Evolutionary conservation across 257 asterid species (phyloP), one percentile per base, ranked within the genome.

Genomic region (Solanum neorickii): DNA sequence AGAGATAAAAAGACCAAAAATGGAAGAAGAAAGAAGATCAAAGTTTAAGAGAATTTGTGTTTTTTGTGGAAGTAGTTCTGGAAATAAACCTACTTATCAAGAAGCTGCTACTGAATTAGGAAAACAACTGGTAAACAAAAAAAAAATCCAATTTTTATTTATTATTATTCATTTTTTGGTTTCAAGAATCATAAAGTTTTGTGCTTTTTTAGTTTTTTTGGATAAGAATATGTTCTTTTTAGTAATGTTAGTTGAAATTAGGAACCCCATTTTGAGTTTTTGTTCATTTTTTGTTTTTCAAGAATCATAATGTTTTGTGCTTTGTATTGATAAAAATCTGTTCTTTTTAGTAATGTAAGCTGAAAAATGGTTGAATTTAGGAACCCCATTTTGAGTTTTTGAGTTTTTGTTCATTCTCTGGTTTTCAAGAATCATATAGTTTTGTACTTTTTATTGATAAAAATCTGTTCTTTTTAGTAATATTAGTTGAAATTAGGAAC

Each of bases 101-200:
- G 93, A 95, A 90, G 98, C 99, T 49, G 99, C 99, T 31, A 87
- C 92, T 78, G 93, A 94, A 46, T 86, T 96, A 83, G 99, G 98
- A 44, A 94, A 93, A 78, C 92, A 93, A 91, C 92, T 96, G 98
- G 99, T 96, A 93, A 87, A 10, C 2, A 33, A 20, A 65, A 18
- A 18, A 16, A 1, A 59, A 20, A 7, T 12, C 23, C 3, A 15
- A 3, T 12, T 42, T 13, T 3, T 37, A 35, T 27, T 73, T 8
- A 3, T 15, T 66, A 6, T 25, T 66, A 6, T 66, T 25, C 77
- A 70, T 70, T 70, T 31, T 5, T 18, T 1, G 27, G 41, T 42
- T 73, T 33, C 15, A n/a, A 73, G 27, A 35, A 73, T 33, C 46
- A 35, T 4, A 72, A 35, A 35, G 9, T 35, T 73, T 73, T 35